Evolutionary conservation across 257 asterid genomes (phyloP), one percentile per base, ranked within the genome.

Genomic region (Solanum ossicruentum): DNA sequence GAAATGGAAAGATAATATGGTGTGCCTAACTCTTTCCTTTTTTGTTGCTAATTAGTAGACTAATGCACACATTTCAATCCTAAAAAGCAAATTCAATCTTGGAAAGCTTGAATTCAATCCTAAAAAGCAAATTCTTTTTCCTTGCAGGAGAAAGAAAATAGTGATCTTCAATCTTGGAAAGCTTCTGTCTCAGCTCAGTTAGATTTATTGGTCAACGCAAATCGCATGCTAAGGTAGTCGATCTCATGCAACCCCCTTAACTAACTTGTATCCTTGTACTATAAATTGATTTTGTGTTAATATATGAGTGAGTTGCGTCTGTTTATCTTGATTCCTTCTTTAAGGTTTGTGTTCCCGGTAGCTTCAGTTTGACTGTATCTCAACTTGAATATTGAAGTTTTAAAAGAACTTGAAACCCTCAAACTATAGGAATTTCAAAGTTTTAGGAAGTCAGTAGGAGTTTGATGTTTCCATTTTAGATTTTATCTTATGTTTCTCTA

Each of bases 161-260:
- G 87, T 28, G 98, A 93, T 86, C 91, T 97, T 11, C 93, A 92
- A 85, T 88, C 98, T 11, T 97, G 98, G 98, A 97, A 91, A 88
- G 88, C 86, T 32, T 82, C 84, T 10, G 89, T 88, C 52, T 90
- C 93, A 1, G 86, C 89, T 43, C 93, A 88, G 81, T 87, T 97
- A 91, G 95, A 92, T 61, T 88, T 89, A 80, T 85, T 95, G 91
- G 92, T 84, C 84, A 80, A 89, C 52, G 97, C 93, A 90, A 97
- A 95, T 85, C 90, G 87, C 88, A 85, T 92, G 86, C 85, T 95
- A 89, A 94, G 99, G 99, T 97, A 86, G 83, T 93, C 82, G 69
- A 26, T 85, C 12, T n/a, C 82, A 85, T 81, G 39, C 73, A 86
- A 86, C 20, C 72, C 18, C 67, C 51, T 67, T 41, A 3, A 72